Evolutionary conservation across 495 filamentous ascomycete species (phyloP).

Genomic region (Talaromyces proteolyticus): DNA sequence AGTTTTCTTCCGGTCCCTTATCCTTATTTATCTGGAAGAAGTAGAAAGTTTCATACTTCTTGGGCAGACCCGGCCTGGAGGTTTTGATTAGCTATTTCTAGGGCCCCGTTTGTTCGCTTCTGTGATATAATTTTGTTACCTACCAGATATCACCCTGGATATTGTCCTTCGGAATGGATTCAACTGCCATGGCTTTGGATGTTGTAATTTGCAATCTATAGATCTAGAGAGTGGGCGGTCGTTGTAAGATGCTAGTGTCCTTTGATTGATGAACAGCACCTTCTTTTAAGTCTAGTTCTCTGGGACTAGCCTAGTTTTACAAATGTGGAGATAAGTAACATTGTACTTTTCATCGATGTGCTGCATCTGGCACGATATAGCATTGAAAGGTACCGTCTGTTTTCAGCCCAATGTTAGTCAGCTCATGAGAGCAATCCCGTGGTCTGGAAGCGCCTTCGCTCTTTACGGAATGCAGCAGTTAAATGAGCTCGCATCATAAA

Average conservation of each 20-base stretch:
- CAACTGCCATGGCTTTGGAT: background rate
- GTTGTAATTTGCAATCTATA: background rate
- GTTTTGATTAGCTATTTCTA: background rate
- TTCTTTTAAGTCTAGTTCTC: background rate
- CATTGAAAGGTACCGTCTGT: background rate
- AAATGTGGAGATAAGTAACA: background rate
- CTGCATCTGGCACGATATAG: background rate
- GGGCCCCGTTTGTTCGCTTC: background rate
- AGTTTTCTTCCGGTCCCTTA: background rate
- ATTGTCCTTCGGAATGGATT: slow-evolving; percentile 5
- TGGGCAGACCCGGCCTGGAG: slow-evolving; percentile 24
- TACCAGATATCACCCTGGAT: slow-evolving; percentile 15
- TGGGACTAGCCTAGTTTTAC: background rate
- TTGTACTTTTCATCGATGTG: background rate
- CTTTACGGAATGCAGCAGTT: background rate
- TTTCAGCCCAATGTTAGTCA: background rate
- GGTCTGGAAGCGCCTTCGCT: background rate
- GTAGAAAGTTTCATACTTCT: slow-evolving; percentile 20
- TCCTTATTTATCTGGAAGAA: slow-evolving; percentile 24
- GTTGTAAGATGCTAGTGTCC: background rate
- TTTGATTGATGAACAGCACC: background rate
- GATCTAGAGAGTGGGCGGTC: background rate
- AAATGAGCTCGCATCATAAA: background rate
- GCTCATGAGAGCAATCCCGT: background rate
- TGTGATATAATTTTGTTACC: background rate